These are phyloP conservation scores for Botrytis porri DNA, from an alignment of 2,329 filamentous ascomycete genomes.

Conservation along the genomic window DNA sequence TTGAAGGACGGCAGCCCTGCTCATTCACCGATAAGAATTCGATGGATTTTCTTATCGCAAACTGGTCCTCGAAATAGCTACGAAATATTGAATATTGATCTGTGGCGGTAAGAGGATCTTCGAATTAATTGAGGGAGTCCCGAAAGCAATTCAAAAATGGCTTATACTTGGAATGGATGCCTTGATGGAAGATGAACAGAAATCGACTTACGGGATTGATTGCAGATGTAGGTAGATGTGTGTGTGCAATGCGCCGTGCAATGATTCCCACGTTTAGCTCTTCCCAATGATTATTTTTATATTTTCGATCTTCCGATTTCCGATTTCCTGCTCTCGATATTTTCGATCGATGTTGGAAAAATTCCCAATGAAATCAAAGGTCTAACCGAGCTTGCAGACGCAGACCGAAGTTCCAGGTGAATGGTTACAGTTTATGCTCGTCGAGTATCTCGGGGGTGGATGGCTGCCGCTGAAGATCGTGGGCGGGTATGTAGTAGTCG, in stretches of 20 bases:
- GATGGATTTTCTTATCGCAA: conserved; percentile 12
- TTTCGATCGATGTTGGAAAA: background rate
- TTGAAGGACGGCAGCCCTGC: background rate
- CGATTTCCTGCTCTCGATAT: conserved; percentile 4
- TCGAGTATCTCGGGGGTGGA: conserved; percentile 21
- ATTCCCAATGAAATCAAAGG: conserved; percentile 21
- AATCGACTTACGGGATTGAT: conserved; percentile 4
- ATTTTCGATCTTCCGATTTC: background rate
- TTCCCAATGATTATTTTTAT: conserved; percentile 2
- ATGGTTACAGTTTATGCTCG: conserved; percentile 25
- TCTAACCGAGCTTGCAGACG: conserved; percentile 18
- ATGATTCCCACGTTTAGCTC: background rate
- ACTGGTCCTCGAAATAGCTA: background rate
- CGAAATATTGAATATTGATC: background rate
- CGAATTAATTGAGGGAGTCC: background rate
- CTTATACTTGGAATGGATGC: background rate
- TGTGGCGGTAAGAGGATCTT: background rate
- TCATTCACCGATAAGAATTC: conserved; percentile 4
- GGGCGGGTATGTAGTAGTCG: conserved; percentile 30
- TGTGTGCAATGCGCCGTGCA: background rate
- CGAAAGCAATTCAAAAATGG: background rate
- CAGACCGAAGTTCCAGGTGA: conserved; percentile 16
- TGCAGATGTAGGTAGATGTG: background rate
- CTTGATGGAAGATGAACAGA: background rate
- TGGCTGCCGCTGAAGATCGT: conserved; percentile 29